phyloP scores from a whole-genome alignment of 1,284 basidiomycete genomes.

The Ceratobasidium sp. region DNA sequence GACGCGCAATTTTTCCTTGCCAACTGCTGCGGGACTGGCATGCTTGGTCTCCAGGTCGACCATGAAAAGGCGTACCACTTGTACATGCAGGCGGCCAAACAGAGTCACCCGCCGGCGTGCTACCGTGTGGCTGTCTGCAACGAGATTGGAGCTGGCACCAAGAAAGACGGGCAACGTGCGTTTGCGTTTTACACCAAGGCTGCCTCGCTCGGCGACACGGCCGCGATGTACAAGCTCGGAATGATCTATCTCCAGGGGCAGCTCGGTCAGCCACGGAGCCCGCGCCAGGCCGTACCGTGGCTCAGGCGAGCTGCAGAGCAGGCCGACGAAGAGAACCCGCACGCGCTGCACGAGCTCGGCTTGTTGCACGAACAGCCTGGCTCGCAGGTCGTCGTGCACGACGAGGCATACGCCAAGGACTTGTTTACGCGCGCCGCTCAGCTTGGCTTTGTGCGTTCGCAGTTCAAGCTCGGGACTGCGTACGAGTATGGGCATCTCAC shows the following conservation, averaged over 20 bases:
- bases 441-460: constrained; percentile 91
- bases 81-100: constrained; percentile 97
- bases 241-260: constrained; percentile 92
- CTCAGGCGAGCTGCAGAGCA: constrained; percentile 94
- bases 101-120: constrained; percentile 94
- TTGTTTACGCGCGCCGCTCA: constrained; percentile 93
- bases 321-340: constrained; percentile 98
- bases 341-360: constrained; percentile 96
- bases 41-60: constrained; percentile 93
- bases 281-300: constrained; percentile 94
- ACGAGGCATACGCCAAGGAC: constrained; percentile 84
- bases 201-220: constrained; percentile 93
- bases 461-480: constrained; percentile 94
- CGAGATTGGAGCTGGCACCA: constrained; percentile 99
- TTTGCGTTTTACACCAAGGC: constrained; percentile 98
- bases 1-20: constrained; percentile 99
- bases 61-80: constrained; percentile 98
- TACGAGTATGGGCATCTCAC: constrained; percentile 93
- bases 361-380: constrained; percentile 83
- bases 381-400: constrained; percentile 71
- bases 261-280: constrained; percentile 86
- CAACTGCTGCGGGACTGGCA: constrained; percentile 96
- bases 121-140: constrained; percentile 99
- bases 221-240: constrained; percentile 99
- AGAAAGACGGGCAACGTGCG: constrained; percentile 86